Evolutionary conservation across 2,329 filamentous ascomycete species (phyloP), one percentile per base, ranked within the genome.

Genomic region (Allantophomopsis cytisporea): DNA sequence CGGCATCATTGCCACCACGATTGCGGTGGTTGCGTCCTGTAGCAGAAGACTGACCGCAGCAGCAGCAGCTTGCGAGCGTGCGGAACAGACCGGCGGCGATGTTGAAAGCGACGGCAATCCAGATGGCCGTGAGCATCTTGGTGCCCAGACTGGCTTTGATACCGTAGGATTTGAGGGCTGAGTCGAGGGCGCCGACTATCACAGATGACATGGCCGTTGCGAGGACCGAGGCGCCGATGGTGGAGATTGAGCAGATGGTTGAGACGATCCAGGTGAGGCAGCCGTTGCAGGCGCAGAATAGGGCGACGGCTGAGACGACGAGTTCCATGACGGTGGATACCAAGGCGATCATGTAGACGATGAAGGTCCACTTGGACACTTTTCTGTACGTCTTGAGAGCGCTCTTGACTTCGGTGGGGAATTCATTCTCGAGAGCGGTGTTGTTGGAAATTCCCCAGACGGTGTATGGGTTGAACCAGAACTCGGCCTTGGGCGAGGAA

Each of bases 41-140:
- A 59, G 48, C 85, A 84, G 50, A 72, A 10, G 23, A 6, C 23
- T 28, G 23, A 8, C 23, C 23, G 10, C 23, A 76, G 69, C 88
- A 94, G 76, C 88, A 96, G 80, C 89, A 96, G 53, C 83, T 73
- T 60, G 79, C 85, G 59, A 93, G 76, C 54, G 88, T 65, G 89
- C 91, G 96, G 80, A 96, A 95, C 56, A 94, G 62, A 47, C 74
- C 76, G 7, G 82, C 80, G 33, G 60, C 83, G 28, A 91, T 56
- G 45, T 81, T 80, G 56, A 93, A 87, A 20, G 74, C 83, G 31
- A 80, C 80, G 34, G 79, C 80, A 43, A 96, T 67, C 85, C 88
- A 95, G 51, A 82, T 74, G 15, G 77, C 63, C 30, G 70, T 70
- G 40, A 91, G 76, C 64, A 83, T 89, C 43, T 68, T 64, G 21